Base-by-base conservation (phyloP, 2,329 filamentous ascomycete genomes). In the Neoarthrinium moseri region DNA sequence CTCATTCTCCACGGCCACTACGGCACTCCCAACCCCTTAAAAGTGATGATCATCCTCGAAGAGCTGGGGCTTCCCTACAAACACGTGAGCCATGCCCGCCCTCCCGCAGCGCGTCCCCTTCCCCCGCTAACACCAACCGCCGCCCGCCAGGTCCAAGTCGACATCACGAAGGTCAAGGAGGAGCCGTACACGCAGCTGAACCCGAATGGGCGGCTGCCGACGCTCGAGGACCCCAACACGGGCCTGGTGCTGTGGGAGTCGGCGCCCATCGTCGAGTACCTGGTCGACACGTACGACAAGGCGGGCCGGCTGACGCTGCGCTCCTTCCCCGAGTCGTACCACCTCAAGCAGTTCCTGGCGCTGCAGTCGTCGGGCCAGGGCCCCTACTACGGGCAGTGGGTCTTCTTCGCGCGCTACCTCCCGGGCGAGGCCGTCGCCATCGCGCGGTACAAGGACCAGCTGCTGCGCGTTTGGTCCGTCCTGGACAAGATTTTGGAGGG, bases 321-420 rank as follows among this genome's bases (percentile, higher is more conserved):
- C 27, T 62, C 61, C 37, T 45, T 74, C 20, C 66, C 60, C 40
- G 72, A 68, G 4, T 18, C 6, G 18, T 36, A 64, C 48, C 58
- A 64, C 4, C 63, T 66, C 4, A 68, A 66, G 47, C 69, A 72
- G 32, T 75, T 69, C 65, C 63, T 75, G 4, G 65, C 63, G 52
- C 73, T 66, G 56, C 71, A 75, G 56, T 58, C 48, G 48, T 47
- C 20, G 2, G 21, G 23, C 36, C 20, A 23, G 51, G 73, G 72
- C 1, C 72, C 72, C 0, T 76, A 75, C 54, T 75, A 66, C 48
- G 74, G 73, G 11, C 72, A 75, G 54, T 60, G 59, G 0, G 60
- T 58, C 21, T 75, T 70, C 71, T 75, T 72, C 56, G 55, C 35
- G 11, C 18, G 43, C 5, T 69, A 49, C 22, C 74, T 18, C 13